phyloP scores from a whole-genome alignment of 2,329 filamentous ascomycete genomes.

The Xylaria sp. region DNA sequence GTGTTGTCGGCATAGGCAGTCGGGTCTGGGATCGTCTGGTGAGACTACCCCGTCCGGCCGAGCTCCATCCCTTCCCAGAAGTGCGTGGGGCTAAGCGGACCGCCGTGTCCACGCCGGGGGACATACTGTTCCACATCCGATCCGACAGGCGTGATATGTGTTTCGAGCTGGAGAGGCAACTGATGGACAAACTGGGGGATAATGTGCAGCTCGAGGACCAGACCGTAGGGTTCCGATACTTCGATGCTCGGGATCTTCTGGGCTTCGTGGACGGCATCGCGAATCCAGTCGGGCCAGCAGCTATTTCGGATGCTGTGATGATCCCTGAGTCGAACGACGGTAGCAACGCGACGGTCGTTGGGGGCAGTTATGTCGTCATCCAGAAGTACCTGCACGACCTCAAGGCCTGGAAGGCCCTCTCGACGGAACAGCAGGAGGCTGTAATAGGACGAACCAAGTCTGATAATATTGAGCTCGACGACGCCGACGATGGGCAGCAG shows the following conservation, averaged over 20 bases:
- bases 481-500: conserved; percentile 52
- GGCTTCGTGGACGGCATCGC: conserved; percentile 67
- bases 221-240: conserved; percentile 64
- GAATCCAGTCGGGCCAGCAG: conserved; percentile 56
- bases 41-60: conserved; percentile 50
- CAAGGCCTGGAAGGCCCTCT: conserved; percentile 51
- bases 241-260: conserved; percentile 62
- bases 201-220: conserved; percentile 56
- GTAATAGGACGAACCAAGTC: conserved; percentile 63
- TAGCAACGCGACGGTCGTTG: conserved; percentile 45
- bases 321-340: conserved; percentile 42
- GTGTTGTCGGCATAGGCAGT: conserved; percentile 61
- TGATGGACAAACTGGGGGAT: conserved; percentile 55
- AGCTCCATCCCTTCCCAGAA: conserved; percentile 57
- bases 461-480: conserved; percentile 62
- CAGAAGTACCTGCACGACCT: conserved; percentile 65
- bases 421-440: conserved; percentile 58
- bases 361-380: conserved; percentile 63
- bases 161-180: conserved; percentile 63
- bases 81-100: conserved; percentile 56
- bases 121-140: conserved; percentile 64
- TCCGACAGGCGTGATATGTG: conserved; percentile 60
- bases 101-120: conserved; percentile 60
- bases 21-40: conserved; percentile 56
- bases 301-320: conserved; percentile 50